Evolutionary conservation across 2,329 filamentous ascomycete genomes (phyloP).

Genomic region (Colletotrichum zoysiae): DNA sequence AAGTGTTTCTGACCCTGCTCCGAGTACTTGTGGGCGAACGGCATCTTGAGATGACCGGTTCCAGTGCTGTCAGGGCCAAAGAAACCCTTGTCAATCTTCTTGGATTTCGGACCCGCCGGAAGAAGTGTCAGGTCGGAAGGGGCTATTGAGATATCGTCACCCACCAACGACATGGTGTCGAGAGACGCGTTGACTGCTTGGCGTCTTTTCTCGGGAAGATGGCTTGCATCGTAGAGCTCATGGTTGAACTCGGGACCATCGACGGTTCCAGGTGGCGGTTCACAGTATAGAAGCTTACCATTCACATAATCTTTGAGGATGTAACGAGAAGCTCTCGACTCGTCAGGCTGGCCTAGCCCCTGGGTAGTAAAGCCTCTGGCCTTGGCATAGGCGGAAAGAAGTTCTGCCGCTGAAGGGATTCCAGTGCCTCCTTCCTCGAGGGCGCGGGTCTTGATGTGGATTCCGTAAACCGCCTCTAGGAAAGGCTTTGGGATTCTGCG

Average conservation of each 20-base stretch:
- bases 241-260: constrained; percentile 85
- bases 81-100: constrained; percentile 87
- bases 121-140: constrained; percentile 63
- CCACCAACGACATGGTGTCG: constrained; percentile 59
- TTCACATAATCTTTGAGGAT: constrained; percentile 98
- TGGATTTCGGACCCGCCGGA: constrained; percentile 78
- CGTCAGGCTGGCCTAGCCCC: constrained; percentile 91
- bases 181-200: constrained; percentile 69
- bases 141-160: constrained; percentile 50
- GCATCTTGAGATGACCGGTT: constrained; percentile 77
- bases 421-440: constrained; percentile 95
- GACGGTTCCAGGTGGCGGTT: constrained; percentile 82
- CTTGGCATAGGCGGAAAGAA: constrained; percentile 86
- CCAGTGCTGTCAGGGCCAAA: constrained; percentile 74
- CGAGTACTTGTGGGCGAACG: constrained; percentile 91
- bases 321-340: constrained; percentile 89
- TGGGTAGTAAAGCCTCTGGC: constrained; percentile 92
- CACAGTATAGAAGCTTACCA: constrained; percentile 92
- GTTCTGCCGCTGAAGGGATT: constrained; percentile 83
- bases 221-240: constrained; percentile 85
- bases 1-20: constrained; percentile 84
- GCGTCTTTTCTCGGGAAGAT: constrained; percentile 85
- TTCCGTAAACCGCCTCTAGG: constrained; percentile 93
- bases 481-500: constrained; percentile 88
- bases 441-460: constrained; percentile 84